Percentiles rank a stretch among this genome's conserved stretches.
Conservation (phyloP, 495 filamentous ascomycete genomes). For the Cercophora samala region DNA sequence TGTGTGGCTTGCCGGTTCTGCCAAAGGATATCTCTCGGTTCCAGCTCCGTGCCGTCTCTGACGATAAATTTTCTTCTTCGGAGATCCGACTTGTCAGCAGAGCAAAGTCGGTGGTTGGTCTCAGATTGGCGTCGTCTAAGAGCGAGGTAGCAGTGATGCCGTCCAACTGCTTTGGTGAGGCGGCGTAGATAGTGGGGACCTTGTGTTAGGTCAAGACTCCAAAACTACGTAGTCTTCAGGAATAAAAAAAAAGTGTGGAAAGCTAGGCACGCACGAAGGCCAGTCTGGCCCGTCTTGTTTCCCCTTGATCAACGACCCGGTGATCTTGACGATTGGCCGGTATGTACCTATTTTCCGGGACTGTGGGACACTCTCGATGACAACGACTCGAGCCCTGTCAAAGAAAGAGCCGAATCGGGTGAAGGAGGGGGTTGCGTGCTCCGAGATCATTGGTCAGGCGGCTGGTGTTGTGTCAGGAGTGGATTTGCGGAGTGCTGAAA, state of each 20-base stretch:
- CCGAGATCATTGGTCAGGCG: conserved; percentile 17
- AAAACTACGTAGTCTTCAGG: neutral
- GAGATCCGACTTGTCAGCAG: neutral
- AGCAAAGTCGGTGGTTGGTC: neutral
- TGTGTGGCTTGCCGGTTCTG: neutral
- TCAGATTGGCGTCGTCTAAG: neutral
- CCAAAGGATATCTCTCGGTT: neutral
- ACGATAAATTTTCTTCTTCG: neutral
- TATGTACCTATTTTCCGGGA: conserved; percentile 10
- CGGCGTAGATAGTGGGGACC: conserved; percentile 8
- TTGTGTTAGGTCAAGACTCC: neutral
- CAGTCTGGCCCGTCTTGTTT: neutral
- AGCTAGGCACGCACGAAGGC: neutral
- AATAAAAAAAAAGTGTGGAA: neutral
- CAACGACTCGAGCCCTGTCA: conserved; percentile 13
- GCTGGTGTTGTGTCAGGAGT: conserved; percentile 6
- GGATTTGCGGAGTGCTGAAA: conserved; percentile 8
- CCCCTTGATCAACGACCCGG: conserved; percentile 14
- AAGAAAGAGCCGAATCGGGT: conserved; percentile 24
- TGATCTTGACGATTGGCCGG: conserved; percentile 28
- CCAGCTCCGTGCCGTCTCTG: neutral
- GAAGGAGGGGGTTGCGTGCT: conserved; percentile 21
- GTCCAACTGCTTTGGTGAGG: neutral
- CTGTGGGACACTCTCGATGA: conserved; percentile 2
- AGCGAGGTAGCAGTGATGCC: conserved; percentile 2